Percentiles rank a stretch among this genome's conserved stretches.
Conservation (phyloP, 2,329 filamentous ascomycete species). For the Lasiodiplodia sp. region DNA sequence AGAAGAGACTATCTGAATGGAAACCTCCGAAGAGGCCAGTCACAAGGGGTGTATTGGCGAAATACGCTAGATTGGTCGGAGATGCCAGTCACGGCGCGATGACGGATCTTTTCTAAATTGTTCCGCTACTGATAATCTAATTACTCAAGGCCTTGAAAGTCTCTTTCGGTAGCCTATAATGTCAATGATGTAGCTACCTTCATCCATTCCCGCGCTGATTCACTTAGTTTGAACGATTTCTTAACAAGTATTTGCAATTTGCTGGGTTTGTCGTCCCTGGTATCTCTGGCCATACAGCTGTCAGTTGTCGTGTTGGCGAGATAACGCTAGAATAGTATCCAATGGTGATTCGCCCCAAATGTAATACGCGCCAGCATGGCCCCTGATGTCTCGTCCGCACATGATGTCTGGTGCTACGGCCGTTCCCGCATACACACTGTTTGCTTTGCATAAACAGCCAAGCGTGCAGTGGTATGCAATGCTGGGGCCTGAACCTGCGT, state of each 20-base stretch:
- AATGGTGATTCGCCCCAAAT: not conserved
- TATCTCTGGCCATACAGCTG: not conserved
- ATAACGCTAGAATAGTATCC: not conserved
- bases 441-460: conserved; percentile 5
- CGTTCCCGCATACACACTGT: not conserved
- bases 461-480: not conserved
- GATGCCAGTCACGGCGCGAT: conserved; percentile 92
- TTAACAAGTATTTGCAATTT: not conserved
- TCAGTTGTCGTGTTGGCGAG: not conserved
- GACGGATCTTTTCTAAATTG: conserved; percentile 73
- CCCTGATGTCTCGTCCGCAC: not conserved
- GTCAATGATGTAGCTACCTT: not conserved
- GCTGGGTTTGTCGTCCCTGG: not conserved
- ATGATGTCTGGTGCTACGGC: not conserved
- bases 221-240: not conserved
- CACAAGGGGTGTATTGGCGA: conserved; percentile 83
- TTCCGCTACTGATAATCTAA: not conserved
- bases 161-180: not conserved
- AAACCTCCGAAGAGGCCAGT: conserved; percentile 74
- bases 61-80: conserved; percentile 86
- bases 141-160: not conserved
- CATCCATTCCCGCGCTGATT: not conserved
- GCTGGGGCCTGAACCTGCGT: too few relatives aligned
- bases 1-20: conserved; percentile 70
- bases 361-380: not conserved